Evolutionary conservation across 176 grass and related monocot genomes (phyloP).

Genomic region (Pontederia crassipes): DNA sequence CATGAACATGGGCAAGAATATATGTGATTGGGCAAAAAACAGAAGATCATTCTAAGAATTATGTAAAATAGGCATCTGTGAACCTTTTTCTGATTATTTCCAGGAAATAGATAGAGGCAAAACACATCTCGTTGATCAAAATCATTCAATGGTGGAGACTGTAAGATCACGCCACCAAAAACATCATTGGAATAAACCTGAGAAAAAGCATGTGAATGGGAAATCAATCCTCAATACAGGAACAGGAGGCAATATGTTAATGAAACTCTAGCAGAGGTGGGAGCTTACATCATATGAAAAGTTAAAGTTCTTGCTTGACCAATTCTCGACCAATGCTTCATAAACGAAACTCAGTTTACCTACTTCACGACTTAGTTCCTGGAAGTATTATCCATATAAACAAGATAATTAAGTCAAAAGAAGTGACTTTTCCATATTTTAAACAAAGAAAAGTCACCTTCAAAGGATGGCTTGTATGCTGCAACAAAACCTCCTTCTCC

Average conservation of each 20-base stretch:
- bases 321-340: constrained; percentile 79
- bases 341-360: constrained; percentile 68
- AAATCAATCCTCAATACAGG: too few relatives aligned
- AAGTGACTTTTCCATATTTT: not conserved
- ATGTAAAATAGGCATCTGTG: constrained; percentile 13
- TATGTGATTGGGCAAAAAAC: not conserved
- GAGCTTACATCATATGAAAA: constrained; percentile 83
- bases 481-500: constrained; percentile 74
- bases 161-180: constrained; percentile 75
- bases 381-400: constrained; percentile 18
- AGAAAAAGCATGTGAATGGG: not conserved
- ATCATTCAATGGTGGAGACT: constrained; percentile 60
- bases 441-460: constrained; percentile 43
- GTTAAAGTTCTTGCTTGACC: constrained; percentile 71
- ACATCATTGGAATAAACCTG: constrained; percentile 54
- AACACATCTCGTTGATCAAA: constrained; percentile 80
- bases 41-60: not conserved
- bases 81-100: constrained; percentile 47
- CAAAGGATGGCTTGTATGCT: constrained; percentile 70
- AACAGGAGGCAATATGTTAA: not conserved
- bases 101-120: constrained; percentile 79
- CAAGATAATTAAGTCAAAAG: not conserved
- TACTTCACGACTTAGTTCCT: constrained; percentile 72
- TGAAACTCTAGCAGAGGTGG: not conserved
- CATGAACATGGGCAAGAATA: too few relatives aligned